These are phyloP conservation scores for Vitis hybrid DNA, from an alignment of 177 flowering plant species.

Conservation along the genomic window DNA sequence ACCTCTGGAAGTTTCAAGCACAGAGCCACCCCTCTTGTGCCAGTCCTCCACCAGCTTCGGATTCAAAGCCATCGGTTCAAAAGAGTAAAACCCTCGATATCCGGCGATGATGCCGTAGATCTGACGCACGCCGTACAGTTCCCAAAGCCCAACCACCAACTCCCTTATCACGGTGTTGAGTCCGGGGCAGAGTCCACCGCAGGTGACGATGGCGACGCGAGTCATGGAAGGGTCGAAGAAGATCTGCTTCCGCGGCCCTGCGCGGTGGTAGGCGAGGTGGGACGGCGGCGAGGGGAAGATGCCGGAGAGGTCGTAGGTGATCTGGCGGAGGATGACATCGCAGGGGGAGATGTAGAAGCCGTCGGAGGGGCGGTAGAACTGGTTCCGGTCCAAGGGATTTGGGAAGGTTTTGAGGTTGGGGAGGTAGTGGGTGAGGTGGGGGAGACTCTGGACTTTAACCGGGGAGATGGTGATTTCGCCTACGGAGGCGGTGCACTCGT, in stretches of 20 bases:
- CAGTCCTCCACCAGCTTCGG: slow-evolving; percentile 61
- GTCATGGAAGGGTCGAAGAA: slow-evolving; percentile 42
- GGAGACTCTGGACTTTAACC: slow-evolving; percentile 25
- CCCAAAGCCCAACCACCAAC: slow-evolving; percentile 83
- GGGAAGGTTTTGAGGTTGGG: slow-evolving; percentile 14
- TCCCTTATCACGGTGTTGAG: slow-evolving; percentile 82
- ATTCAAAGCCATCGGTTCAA: slow-evolving; percentile 41
- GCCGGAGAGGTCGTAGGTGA: slow-evolving; percentile 40
- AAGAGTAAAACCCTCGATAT: slow-evolving; percentile 69
- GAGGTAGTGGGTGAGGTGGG: slow-evolving; percentile 40
- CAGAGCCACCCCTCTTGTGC: slow-evolving; percentile 82
- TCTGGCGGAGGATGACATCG: slow-evolving; percentile 53
- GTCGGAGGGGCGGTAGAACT: slow-evolving; percentile 40
- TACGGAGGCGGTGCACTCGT: too few species aligned
- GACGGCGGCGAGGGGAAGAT: slow-evolving; percentile 9
- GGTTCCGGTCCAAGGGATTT: slow-evolving; percentile 45
- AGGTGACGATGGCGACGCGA: slow-evolving; percentile 73
- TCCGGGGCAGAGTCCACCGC: slow-evolving; percentile 91
- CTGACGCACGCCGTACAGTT: slow-evolving; percentile 65
- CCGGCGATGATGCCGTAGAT: slow-evolving; percentile 69
- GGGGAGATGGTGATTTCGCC: slow-evolving; percentile 2
- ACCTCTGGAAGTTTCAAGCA: slow-evolving; percentile 72
- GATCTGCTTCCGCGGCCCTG: slow-evolving; percentile 65
- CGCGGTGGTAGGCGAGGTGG: slow-evolving; percentile 56
- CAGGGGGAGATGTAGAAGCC: slow-evolving; percentile 52